Base-by-base conservation (phyloP, 441 rosid genomes). In the Aleurites moluccanus region DNA sequence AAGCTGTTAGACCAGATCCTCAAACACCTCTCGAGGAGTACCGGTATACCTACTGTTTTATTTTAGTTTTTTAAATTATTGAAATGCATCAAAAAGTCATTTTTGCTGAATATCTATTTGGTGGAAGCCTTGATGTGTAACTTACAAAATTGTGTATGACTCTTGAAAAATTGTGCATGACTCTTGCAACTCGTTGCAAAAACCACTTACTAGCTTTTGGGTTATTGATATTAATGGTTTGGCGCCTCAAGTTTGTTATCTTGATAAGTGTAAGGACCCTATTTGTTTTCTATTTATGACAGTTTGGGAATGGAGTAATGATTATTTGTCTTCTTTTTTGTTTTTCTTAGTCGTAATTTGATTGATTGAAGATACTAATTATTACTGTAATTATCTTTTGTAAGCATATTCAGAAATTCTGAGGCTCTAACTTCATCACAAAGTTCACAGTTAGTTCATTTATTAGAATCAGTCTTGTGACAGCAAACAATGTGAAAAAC, bases 1-100 rank as follows among this genome's bases (percentile, higher is more conserved):
- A 92, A 83, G 92, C 95, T 84, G 96, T 94, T 73, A 90, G 96
- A 80, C 99, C 99, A 49, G 90, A 94, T 80, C 96, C 97, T 77
- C 80, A 73, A 73, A 91, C 83, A 44, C 99, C 99, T 74, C 97
- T 97, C 6, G 99, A 97, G 85, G 99, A 97, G 85, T 91, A 94
- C 79, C 81, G 99, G 99, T 94, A 83, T 75, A 74, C 45, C 40
- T 65, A 5, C 55, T 57, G 70, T 79, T 77, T 69, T 70, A 10
- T 75, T 70, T 79, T 63, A 23, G 28, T 55, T 49, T 61, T 71
- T 6, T 42, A 60, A 38, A 18, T 30, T 61, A 69, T n/a, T 73
- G 30, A 55, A 64, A 50, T 40, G 6, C 3, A 13, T 27, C 28
- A 33, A 56, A 27, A 27, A 53, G 66, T 77, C 27, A 44, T 59